A percentile compares a stretch with the other conserved stretches of the same genome.
These are phyloP conservation scores for Panicum virgatum DNA, from an alignment of 202 grass and related monocot species.

Conservation along the genomic window DNA sequence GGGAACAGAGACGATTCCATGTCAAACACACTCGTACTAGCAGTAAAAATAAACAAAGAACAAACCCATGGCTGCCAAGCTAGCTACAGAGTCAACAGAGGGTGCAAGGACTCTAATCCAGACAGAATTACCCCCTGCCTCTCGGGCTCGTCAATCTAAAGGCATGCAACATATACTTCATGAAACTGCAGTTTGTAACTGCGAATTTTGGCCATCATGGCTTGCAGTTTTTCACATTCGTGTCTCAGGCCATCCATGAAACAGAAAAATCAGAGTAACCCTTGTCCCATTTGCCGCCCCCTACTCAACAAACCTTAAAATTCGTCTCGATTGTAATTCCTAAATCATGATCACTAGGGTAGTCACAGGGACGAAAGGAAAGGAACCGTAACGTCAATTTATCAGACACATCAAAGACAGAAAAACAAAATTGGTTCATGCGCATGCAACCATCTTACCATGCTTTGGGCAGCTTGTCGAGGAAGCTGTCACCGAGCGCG, in stretches of 20 bases:
- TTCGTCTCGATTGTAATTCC: constrained; percentile 29
- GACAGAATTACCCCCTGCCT: neutral
- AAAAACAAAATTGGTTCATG: neutral
- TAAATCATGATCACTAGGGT: constrained; percentile 25
- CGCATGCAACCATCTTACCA: constrained; percentile 46
- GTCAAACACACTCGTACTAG: neutral
- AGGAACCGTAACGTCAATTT: constrained; percentile 12
- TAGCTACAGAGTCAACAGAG: neutral
- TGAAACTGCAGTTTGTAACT: neutral
- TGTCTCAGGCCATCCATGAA: neutral
- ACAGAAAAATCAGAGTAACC: neutral
- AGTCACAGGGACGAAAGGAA: neutral
- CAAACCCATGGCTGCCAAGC: neutral
- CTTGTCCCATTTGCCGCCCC: neutral
- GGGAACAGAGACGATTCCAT: neutral
- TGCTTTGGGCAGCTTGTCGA: constrained; percentile 89
- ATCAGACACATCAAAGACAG: neutral
- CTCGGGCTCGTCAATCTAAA: neutral
- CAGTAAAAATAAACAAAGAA: constrained; percentile 23
- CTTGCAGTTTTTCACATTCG: neutral
- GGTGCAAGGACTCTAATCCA: neutral
- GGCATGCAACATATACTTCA: neutral
- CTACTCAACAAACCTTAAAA: neutral
- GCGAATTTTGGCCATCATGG: neutral
- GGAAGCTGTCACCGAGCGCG: constrained; percentile 56